Conservation (phyloP, 1,284 basidiomycete genomes). For the Ceratobasidium sp. region DNA sequence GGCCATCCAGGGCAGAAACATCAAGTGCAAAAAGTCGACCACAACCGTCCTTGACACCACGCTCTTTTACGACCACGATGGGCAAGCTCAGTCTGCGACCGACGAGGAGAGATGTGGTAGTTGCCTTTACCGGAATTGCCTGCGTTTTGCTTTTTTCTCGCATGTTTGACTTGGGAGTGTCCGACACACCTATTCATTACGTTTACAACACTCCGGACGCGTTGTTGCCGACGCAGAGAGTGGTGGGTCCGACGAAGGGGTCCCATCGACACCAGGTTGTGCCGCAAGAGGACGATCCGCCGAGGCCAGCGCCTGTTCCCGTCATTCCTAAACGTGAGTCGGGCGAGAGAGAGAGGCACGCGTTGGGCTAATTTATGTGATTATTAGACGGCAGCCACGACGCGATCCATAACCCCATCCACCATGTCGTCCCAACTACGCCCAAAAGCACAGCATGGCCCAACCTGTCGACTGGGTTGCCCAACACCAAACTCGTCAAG, state of each 20-base stretch:
- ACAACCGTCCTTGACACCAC: neutral
- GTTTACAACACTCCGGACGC: neutral
- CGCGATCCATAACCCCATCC: slow-evolving; percentile 12
- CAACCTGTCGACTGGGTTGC: slow-evolving; percentile 21
- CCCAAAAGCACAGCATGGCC: slow-evolving; percentile 13
- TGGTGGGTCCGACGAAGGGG: neutral
- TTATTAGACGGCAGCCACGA: slow-evolving; percentile 5
- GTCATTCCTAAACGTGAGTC: slow-evolving; percentile 28
- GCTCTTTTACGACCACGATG: slow-evolving; percentile 1
- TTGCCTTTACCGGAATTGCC: slow-evolving; percentile 15
- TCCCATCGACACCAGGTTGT: slow-evolving; percentile 10
- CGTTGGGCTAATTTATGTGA: slow-evolving; percentile 3
- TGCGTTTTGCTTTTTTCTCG: slow-evolving; percentile 26
- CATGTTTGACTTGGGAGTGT: slow-evolving; percentile 6
- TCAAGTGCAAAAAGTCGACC: neutral
- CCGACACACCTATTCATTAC: neutral
- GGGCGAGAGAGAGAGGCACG: neutral
- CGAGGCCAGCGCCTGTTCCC: slow-evolving; percentile 13
- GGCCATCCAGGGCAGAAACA: neutral
- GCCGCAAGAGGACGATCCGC: slow-evolving; percentile 14
- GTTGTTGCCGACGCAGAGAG: neutral
- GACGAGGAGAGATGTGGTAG: slow-evolving; percentile 16
- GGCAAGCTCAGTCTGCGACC: slow-evolving; percentile 21
- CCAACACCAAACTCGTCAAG: slow-evolving; percentile 31
- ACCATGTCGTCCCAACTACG: neutral